A percentile compares a stretch with the other conserved stretches of the same genome.
These are phyloP conservation scores for Wickerhamomyces sp. DNA, from an alignment of 1,139 yeast species.

Conservation along the genomic window DNA sequence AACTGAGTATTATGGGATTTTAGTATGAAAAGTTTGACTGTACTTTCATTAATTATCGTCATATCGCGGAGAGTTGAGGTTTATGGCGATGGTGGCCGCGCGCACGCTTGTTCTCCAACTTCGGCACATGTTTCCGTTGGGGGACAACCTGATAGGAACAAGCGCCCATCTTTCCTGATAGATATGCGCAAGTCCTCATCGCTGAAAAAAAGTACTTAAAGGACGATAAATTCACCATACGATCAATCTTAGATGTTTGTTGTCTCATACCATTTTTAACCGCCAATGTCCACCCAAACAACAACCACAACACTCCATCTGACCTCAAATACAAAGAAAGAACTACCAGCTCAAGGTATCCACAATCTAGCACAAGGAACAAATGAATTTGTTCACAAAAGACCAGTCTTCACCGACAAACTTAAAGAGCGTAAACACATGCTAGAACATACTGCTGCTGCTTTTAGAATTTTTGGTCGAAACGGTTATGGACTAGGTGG, in stretches of 20 bases:
- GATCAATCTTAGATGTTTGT: no score
- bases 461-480: slow-evolving; percentile 73
- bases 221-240: no score
- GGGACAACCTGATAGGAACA: no score
- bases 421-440: slow-evolving; percentile 55
- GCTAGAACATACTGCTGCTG: slow-evolving; percentile 75
- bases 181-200: no score
- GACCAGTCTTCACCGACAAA: slow-evolving; percentile 50
- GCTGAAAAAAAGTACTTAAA: no score
- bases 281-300: slow-evolving; percentile 8
- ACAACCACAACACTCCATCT: slow-evolving; percentile 10
- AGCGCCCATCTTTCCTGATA: no score
- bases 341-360: slow-evolving; percentile 16
- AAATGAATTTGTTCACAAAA: slow-evolving; percentile 27
- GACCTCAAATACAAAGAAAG: background rate
- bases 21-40: slow-evolving; percentile 38
- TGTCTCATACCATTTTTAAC: no score
- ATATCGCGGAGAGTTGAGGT: background rate
- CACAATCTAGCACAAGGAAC: slow-evolving; percentile 20
- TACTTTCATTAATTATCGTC: background rate
- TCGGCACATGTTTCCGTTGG: no score
- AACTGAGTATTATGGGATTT: slow-evolving; percentile 73
- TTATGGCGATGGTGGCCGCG: no score
- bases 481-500: slow-evolving; percentile 71
- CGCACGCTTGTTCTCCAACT: no score